Evolutionary conservation across 2,329 filamentous ascomycete species (phyloP).

Genomic region (Neopestalotiopsis sp.): DNA sequence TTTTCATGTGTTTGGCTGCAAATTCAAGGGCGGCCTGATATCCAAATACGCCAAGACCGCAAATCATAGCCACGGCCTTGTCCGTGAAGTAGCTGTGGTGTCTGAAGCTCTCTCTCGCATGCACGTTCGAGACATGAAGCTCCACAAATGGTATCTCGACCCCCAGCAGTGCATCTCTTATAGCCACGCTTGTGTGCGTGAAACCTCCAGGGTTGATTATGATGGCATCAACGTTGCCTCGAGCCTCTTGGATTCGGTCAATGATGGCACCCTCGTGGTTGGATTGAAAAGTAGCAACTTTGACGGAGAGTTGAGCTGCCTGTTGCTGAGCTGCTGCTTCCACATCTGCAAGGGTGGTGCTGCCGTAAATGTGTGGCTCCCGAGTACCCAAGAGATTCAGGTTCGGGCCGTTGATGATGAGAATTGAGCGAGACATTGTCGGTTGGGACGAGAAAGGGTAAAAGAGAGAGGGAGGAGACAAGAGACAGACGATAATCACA

Average conservation of each 20-base stretch:
- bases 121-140: slow-evolving; percentile 78
- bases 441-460: not conserved
- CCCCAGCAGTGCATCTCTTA: slow-evolving; percentile 75
- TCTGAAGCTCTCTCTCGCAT: slow-evolving; percentile 71
- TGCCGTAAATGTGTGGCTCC: slow-evolving; percentile 76
- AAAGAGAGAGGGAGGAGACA: not conserved
- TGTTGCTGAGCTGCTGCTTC: slow-evolving; percentile 53
- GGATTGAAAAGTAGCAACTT: slow-evolving; percentile 70
- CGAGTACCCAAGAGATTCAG: slow-evolving; percentile 79
- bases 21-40: slow-evolving; percentile 66
- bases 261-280: slow-evolving; percentile 80
- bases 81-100: slow-evolving; percentile 76
- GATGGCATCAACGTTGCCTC: slow-evolving; percentile 62
- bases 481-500: not conserved
- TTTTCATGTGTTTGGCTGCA: slow-evolving; percentile 51
- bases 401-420: slow-evolving; percentile 83
- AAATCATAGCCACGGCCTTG: slow-evolving; percentile 76
- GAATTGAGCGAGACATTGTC: slow-evolving; percentile 50
- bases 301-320: slow-evolving; percentile 49
- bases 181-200: slow-evolving; percentile 77
- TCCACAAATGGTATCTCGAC: slow-evolving; percentile 77
- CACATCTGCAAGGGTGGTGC: slow-evolving; percentile 69
- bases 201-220: slow-evolving; percentile 79
- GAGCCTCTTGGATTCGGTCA: slow-evolving; percentile 73
- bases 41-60: slow-evolving; percentile 68